Evolutionary conservation across 768 basidiomycete species (phyloP), one percentile per base, ranked within the genome.

Genomic region (Boletus sensibilis): DNA sequence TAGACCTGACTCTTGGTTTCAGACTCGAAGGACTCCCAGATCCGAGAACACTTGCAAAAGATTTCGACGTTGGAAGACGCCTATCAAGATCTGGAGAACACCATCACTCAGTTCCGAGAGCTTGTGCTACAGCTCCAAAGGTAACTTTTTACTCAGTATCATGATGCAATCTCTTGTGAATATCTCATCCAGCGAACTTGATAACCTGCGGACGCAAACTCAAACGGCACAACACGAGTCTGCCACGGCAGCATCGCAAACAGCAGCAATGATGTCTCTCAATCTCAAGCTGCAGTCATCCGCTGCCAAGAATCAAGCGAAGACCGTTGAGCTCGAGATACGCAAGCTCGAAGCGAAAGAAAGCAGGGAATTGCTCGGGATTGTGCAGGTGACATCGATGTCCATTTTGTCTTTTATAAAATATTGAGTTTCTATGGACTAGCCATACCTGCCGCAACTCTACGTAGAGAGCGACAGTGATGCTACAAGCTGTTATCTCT

Each of bases 221-320:
- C 89, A 92, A 65, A 88, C 86, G 0, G 91, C 90, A 1, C 90
- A 92, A 63, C 80, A 82, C 27, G 91, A 94, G 68, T 90, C 90
- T 3, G 88, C 89, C 1, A 84, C 85, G 0, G 90, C 92, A 16
- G 87, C 84, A 14, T 90, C 88, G 1, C 94, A 98, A 65, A 89
- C 92, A 0, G 95, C 95, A 3, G 90, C 91, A 3, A 88, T 98
- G 79, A 87, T 98, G 81, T 93, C 94, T 44, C 78, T 97, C 50
- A 98, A 98, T 71, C 81, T 97, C 71, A 97, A 92, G 70, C 80
- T 99, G 6, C 96, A 98, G 70, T 91, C 91, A 0, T 83, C 93
- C 2, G 94, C 90, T 0, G 80, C 88, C 31, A 97, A 96, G 80
- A 90, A 91, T 60, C 95, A 96, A 64, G 87, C 91, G 6, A 87